Percentiles rank a stretch among this genome's conserved stretches.
Conservation (phyloP, 2,329 filamentous ascomycete species). For the Aaosphaeria pasadenensis region DNA sequence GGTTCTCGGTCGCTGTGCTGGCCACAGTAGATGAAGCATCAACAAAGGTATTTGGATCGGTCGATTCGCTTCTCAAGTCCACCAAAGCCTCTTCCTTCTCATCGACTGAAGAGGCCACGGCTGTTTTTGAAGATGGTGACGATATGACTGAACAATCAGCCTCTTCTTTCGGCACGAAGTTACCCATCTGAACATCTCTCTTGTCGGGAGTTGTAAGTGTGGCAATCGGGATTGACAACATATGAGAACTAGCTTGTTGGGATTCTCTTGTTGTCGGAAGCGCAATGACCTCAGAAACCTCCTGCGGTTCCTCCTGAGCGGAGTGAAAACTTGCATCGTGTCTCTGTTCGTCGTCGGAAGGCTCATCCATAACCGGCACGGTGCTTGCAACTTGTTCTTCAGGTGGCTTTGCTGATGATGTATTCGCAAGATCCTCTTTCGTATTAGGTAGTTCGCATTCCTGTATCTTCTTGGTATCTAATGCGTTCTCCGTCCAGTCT, state of each 20-base stretch:
- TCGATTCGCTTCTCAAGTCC: too few species aligned
- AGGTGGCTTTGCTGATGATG: background rate
- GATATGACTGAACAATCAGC: background rate
- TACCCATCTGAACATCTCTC: too few species aligned
- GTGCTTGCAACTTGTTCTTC: slow-evolving; percentile 1
- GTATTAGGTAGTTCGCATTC: background rate
- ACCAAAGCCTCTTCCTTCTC: background rate
- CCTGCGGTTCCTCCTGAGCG: slow-evolving; percentile 14
- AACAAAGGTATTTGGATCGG: background rate
- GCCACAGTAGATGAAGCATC: background rate
- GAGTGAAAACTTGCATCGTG: slow-evolving; percentile 22
- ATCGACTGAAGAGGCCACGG: background rate
- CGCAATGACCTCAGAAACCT: background rate
- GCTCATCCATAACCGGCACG: too few species aligned
- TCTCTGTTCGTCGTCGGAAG: slow-evolving; percentile 21
- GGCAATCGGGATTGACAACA: too few species aligned
- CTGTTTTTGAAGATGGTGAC: background rate
- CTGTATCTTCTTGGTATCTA: background rate
- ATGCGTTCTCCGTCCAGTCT: background rate
- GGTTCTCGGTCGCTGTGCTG: slow-evolving; percentile 1
- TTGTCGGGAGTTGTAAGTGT: too few species aligned
- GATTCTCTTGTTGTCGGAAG: background rate
- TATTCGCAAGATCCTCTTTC: background rate
- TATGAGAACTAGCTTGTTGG: too few species aligned
- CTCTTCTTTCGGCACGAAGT: too few species aligned